Base-by-base conservation (phyloP, 2,329 filamentous ascomycete genomes). In the Sclerotinia borealis region DNA sequence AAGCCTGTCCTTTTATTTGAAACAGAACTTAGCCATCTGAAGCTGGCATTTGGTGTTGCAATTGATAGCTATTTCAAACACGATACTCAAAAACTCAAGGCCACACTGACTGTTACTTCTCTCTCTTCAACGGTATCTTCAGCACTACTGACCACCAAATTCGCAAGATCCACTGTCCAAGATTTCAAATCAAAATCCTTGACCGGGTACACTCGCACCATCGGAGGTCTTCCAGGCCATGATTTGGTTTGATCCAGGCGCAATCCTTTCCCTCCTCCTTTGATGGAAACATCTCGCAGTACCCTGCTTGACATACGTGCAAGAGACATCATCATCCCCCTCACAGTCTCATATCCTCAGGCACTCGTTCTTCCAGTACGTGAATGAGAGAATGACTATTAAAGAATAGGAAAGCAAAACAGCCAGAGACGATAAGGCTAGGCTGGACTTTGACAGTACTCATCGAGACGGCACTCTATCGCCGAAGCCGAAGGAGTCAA, bases 351-450 rank as follows among this genome's bases (percentile, higher is more conserved):
- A 9, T 8, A 22, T 10, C 82, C 15, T 75, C 78, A 83, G 68
- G 67, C 22, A 72, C 54, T 52, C 70, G 68, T 48, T 73, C 65
- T 77, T 81, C 80, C 8, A 96, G 77, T 45, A 81, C 75, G 1
- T 81, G 76, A 0, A 96, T 90, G 0, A 96, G 82, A 0, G 89
- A 86, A 72, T 96, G 92, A 1, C 89, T 85, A 65, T 90, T 93
- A 79, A 90, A 97, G 77, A 93, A 97, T 29, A 92, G 82, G 65
- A 96, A 88, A 22, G 82, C 92, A 72, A 93, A 87, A 69, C 79
- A 81, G 7, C 75, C 72, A 10, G 77, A 77, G 11, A 78, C 69
- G 9, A 82, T 73, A 19, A 78, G 78, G 27, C 80, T 76, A 41
- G 80, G 74, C 22, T 79, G 76, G 4, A 79, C 78, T 5, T 80